Base-by-base conservation (phyloP, 164 flowering plant genomes). In the Vitis rupestris region DNA sequence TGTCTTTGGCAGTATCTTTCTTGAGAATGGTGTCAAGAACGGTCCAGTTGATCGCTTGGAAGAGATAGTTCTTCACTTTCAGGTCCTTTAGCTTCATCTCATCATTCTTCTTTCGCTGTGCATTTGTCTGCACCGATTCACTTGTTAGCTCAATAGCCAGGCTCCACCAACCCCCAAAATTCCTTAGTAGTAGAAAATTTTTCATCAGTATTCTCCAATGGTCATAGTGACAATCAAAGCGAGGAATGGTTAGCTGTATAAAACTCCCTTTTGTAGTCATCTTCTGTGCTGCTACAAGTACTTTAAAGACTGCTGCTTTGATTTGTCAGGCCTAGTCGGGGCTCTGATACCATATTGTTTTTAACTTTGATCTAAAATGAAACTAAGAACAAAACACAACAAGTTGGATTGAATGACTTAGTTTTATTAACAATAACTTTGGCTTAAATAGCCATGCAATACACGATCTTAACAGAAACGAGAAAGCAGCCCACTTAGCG, bases 61-160 rank as follows among this genome's bases (percentile, higher is more conserved):
- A 71, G n/a, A 64, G 69, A 57, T 71, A 71, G 61, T 64, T 64
- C 50, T 71, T 64, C 49, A 64, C 72, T 58, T 37, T 37, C 0
- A 37, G 7, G 44, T 37, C 44, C 5, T 37, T 37, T 0, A 6
- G 44, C 44, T 37, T 64, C 64, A 37, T 23, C 60, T 23, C 31
- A 65, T 64, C 59, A 56, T 16, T 52, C 50, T 55, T 68, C 70
- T 58, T 68, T 50, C 9, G 47, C 5, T 62, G 55, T 50, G 52
- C 73, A 55, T 70, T 53, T 31, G 64, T 65, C 64, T 48, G 51
- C 69, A 31, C 23, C n/a, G 37, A 57, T 72, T 19, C 57, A 47
- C 53, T 17, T 29, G 64, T 29, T 27, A 58, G 64, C 56, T 63
- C 65, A 68, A 37, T 17, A 37, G 7, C 44, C 7, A 6, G 0